A percentile compares a stretch with the other conserved stretches of the same genome.
Evolutionary conservation across 129 eudicot genomes (phyloP).

Genomic region (Flaveria linearis): DNA sequence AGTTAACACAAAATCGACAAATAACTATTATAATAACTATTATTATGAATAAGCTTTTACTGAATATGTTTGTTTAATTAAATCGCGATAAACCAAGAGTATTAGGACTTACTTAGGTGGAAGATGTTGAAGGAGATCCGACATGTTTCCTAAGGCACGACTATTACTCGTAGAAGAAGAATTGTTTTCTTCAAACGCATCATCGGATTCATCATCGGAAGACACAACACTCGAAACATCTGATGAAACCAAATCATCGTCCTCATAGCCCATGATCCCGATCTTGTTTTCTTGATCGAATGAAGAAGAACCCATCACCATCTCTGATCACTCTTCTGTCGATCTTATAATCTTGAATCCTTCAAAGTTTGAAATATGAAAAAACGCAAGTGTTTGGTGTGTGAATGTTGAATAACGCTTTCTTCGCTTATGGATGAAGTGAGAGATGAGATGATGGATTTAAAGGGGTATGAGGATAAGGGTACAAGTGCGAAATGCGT

Average conservation of each 20-base stretch:
- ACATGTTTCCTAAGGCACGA: conserved; percentile 54
- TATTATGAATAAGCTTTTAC: no score
- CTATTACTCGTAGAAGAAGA: conserved; percentile 24
- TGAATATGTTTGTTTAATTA: no score
- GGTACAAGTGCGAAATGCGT: conserved; percentile 36
- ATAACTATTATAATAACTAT: no score
- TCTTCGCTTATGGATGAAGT: conserved; percentile 35
- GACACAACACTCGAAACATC: conserved; percentile 46
- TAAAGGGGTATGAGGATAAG: conserved; percentile 37
- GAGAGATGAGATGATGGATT: conserved; percentile 25
- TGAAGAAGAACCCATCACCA: conserved; percentile 49
- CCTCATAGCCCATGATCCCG: conserved; percentile 42
- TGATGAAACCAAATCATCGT: conserved; percentile 31
- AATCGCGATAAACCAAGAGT: no score
- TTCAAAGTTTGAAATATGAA: conserved; percentile 23
- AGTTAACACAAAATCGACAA: no score
- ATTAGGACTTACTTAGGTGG: conserved; percentile 43
- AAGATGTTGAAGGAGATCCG: conserved; percentile 65
- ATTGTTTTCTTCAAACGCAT: conserved; percentile 23
- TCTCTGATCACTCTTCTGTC: conserved; percentile 10
- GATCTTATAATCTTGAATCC: conserved; percentile 11
- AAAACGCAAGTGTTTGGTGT: no score
- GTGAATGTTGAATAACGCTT: background rate
- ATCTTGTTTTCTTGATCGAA: conserved; percentile 41
- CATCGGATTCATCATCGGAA: conserved; percentile 42